Evolutionary conservation across 2,329 filamentous ascomycete genomes (phyloP).

Genomic region (Ceratocystis eucalypticola): DNA sequence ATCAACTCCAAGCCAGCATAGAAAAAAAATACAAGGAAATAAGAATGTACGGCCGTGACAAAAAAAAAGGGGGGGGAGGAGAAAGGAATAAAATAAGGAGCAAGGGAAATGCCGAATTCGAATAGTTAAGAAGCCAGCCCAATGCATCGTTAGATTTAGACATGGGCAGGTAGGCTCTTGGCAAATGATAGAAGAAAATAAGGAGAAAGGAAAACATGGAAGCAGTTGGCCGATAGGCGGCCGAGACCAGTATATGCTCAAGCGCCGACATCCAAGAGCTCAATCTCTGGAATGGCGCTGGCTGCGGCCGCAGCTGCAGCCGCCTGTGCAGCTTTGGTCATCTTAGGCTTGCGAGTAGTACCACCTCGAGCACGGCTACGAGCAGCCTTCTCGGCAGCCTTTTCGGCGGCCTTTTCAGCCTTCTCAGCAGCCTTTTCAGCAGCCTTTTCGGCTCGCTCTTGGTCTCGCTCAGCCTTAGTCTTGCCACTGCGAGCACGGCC

Average conservation of each 20-base stretch:
- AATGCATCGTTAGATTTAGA: neutral
- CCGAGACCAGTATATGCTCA: slow-evolving; percentile 8
- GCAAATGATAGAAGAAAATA: neutral
- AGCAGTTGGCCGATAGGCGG: neutral
- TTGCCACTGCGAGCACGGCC: slow-evolving; percentile 18
- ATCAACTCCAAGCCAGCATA: slow-evolving; percentile 1
- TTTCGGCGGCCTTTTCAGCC: slow-evolving; percentile 17
- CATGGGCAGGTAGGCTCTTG: neutral
- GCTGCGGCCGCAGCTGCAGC: slow-evolving; percentile 15
- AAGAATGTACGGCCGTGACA: slow-evolving; percentile 3
- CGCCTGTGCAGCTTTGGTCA: slow-evolving; percentile 14
- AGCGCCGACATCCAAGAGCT: slow-evolving; percentile 18
- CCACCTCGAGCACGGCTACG: slow-evolving; percentile 14
- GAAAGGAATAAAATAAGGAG: slow-evolving; percentile 6
- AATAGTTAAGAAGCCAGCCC: neutral
- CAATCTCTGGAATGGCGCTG: slow-evolving; percentile 15
- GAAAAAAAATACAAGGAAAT: slow-evolving; percentile 7
- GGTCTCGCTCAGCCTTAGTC: slow-evolving; percentile 18
- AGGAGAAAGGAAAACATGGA: slow-evolving; percentile 7
- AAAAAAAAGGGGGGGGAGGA: slow-evolving; percentile 1
- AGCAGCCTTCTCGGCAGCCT: slow-evolving; percentile 15
- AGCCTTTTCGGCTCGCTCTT: slow-evolving; percentile 18
- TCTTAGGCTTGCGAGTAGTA: slow-evolving; percentile 16
- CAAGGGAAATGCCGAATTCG: neutral
- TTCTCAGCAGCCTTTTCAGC: slow-evolving; percentile 18